Evolutionary conservation across 352 stramenopile species (phyloP).

Genomic region (Phytophthora niederhauseri): DNA sequence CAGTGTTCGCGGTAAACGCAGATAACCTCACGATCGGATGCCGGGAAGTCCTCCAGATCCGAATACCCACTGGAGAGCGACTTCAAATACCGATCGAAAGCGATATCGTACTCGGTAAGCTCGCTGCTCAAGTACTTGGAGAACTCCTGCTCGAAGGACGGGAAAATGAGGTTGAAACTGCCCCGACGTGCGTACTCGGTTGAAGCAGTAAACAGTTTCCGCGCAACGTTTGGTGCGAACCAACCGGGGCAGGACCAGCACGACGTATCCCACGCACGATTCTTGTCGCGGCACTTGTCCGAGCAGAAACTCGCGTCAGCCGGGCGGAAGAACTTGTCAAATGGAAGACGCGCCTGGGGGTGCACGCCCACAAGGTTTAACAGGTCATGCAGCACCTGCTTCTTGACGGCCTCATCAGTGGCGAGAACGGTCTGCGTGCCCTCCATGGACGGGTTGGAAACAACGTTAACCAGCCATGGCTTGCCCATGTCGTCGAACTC

Average conservation of each 20-base stretch:
- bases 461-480: constrained; percentile 94
- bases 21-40: constrained; percentile 47
- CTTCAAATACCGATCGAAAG: constrained; percentile 77
- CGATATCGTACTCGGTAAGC: constrained; percentile 67
- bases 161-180: constrained; percentile 73
- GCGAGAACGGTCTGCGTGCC: constrained; percentile 55
- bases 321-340: constrained; percentile 66
- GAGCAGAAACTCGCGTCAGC: constrained; percentile 55
- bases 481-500: constrained; percentile 94
- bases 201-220: constrained; percentile 54
- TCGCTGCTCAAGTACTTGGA: constrained; percentile 60
- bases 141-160: constrained; percentile 62
- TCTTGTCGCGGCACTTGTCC: constrained; percentile 67
- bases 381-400: constrained; percentile 63
- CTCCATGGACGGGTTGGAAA: constrained; percentile 68
- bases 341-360: constrained; percentile 58
- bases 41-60: constrained; percentile 43
- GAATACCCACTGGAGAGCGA: constrained; percentile 63
- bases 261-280: constrained; percentile 61
- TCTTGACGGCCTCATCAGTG: constrained; percentile 76
- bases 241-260: constrained; percentile 83
- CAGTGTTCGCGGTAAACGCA: constrained; percentile 87
- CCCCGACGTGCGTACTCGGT: constrained; percentile 75
- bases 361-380: constrained; percentile 74
- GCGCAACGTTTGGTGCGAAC: constrained; percentile 67